These are phyloP conservation scores for Russula foetens DNA, from an alignment of 768 basidiomycete species.

Conservation along the genomic window DNA sequence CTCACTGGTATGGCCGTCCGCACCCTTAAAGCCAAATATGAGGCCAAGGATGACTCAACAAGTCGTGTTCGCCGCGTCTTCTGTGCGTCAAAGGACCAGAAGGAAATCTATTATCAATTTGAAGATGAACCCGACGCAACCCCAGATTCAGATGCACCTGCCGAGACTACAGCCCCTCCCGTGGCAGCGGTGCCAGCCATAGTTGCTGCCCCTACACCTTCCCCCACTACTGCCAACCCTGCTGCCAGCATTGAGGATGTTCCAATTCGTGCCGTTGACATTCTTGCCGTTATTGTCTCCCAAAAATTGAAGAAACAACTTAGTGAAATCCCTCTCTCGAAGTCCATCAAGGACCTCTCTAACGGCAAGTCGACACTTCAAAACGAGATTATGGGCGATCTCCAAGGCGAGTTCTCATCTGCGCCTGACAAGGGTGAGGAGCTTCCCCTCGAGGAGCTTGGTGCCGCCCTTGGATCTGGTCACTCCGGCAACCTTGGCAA, in stretches of 20 bases:
- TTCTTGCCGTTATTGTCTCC: conserved; percentile 81
- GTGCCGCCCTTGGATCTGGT: conserved; percentile 71
- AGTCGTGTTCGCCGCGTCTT: conserved; percentile 72
- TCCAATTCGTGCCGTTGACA: conserved; percentile 86
- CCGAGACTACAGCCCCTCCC: conserved; percentile 26
- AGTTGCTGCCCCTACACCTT: conserved; percentile 33
- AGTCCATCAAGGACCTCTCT: conserved; percentile 97
- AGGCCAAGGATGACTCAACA: conserved; percentile 77
- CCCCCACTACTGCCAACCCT: conserved; percentile 33
- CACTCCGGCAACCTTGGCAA: conserved; percentile 88
- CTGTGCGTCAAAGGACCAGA: conserved; percentile 91
- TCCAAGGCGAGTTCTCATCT: conserved; percentile 89
- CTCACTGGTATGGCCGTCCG: conserved; percentile 91
- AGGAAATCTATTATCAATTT: conserved; percentile 97
- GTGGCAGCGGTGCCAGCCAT: conserved; percentile 31
- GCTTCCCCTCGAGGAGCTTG: conserved; percentile 91
- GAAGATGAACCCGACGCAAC: conserved; percentile 62
- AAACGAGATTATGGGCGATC: conserved; percentile 96
- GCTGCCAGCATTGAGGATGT: conserved; percentile 74
- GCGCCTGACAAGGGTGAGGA: conserved; percentile 99
- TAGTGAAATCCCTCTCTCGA: conserved; percentile 80
- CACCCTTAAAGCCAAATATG: conserved; percentile 91
- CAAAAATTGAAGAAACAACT: conserved; percentile 98
- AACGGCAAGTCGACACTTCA: conserved; percentile 98
- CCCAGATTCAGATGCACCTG: conserved; percentile 29